Conservation (phyloP, 768 basidiomycete species). For the Phylloporus sp. region DNA sequence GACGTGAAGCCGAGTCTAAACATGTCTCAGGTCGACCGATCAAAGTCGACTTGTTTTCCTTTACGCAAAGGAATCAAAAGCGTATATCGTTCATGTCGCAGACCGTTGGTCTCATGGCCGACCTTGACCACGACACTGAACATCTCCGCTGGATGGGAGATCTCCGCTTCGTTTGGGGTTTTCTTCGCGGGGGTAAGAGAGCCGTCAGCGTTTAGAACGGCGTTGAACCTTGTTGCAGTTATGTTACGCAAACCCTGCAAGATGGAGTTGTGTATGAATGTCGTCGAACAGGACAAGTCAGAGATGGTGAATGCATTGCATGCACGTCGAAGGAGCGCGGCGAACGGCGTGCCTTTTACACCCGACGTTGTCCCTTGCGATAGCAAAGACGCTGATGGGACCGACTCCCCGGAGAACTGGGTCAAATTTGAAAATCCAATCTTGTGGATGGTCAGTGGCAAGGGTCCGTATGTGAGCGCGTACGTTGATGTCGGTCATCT, state of each 20-base stretch:
- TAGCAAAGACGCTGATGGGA: slow-evolving; percentile 13
- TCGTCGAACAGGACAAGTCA: slow-evolving; percentile 63
- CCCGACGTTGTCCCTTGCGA: slow-evolving; percentile 10
- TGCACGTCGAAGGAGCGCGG: slow-evolving; percentile 31
- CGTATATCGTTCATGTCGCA: slow-evolving; percentile 81
- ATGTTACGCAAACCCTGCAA: slow-evolving; percentile 59
- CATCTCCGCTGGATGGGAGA: slow-evolving; percentile 85
- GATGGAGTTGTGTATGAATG: slow-evolving; percentile 64
- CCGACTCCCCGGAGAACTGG: slow-evolving; percentile 56
- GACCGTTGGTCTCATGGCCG: slow-evolving; percentile 78
- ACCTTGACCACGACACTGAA: slow-evolving; percentile 80
- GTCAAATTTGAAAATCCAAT: slow-evolving; percentile 62
- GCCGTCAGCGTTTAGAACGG: background rate
- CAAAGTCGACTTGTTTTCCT: slow-evolving; percentile 70
- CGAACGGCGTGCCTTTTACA: slow-evolving; percentile 9
- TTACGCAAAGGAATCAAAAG: slow-evolving; percentile 61
- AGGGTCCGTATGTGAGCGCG: slow-evolving; percentile 72
- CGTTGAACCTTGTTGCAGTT: slow-evolving; percentile 35
- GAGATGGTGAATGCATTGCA: slow-evolving; percentile 57
- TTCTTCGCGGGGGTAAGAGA: slow-evolving; percentile 58
- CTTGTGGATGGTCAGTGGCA: slow-evolving; percentile 68
- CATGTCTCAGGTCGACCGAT: slow-evolving; percentile 56
- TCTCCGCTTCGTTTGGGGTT: slow-evolving; percentile 68
- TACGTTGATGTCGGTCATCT: slow-evolving; percentile 22
- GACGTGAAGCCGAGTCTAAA: background rate